Base-by-base conservation (phyloP, 352 stramenopile genomes). In the Pythium monospermum region DNA sequence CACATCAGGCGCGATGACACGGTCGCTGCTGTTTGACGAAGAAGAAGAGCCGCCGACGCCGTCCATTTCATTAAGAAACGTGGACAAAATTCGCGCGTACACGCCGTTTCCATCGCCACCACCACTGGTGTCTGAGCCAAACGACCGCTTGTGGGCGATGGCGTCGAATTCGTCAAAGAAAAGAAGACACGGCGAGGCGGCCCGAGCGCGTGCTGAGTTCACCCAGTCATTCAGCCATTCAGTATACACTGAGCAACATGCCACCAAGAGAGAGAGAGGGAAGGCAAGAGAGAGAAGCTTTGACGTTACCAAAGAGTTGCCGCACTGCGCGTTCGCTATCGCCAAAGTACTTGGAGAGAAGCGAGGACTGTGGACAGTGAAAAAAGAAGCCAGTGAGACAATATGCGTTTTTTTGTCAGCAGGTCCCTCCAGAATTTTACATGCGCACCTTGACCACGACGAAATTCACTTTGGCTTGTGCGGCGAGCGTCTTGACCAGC, bases 101-200 rank as follows among this genome's bases (percentile, higher is more conserved):
- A 93, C 82, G 39, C 79, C 59, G 21, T 44, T 77, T 33, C 64
- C 66, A 15, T 72, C 62, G 4, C 49, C 57, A 26, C 61, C 72
- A 49, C 53, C 66, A n/a, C 66, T 67, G n/a, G 64, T 63, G 10
- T 19, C 59, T 36, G 54, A 57, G 37, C 56, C 65, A 39, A 87
- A 89, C 25, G 73, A 79, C 2, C 84, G 76, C 46, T 90, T 89
- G 57, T 88, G 71, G 2, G 78, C 71, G 47, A 90, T 90, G n/a
- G 78, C 65, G 57, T 92, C 77, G 56, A 91, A 86, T 36, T 93
- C 79, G 51, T 95, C 84, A 53, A 95, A 93, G 51, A 95, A 91
- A 12, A 93, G 56, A 26, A 93, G 56, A 49, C 82, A 92, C 18
- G 84, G 84, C 21, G 84, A 72, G 3, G 82, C 74, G 6, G 67